phyloP scores from a whole-genome alignment of 2,329 filamentous ascomycete species.

The Venturia pyrina region DNA sequence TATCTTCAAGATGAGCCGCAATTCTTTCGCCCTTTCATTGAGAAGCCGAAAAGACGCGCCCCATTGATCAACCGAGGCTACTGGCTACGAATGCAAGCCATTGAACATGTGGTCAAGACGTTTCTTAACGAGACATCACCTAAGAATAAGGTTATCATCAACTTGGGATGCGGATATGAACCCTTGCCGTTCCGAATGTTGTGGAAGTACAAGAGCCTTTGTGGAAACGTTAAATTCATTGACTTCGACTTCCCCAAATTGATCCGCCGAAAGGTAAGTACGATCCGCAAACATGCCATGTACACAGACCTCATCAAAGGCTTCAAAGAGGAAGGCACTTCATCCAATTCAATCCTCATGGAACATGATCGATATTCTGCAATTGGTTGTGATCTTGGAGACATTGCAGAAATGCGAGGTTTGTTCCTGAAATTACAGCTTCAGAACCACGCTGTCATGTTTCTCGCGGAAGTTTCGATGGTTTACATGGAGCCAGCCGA shows the following conservation, averaged over 20 bases:
- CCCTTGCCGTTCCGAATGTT: slow-evolving; percentile 72
- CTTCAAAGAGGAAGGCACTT: not conserved
- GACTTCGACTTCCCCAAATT: slow-evolving; percentile 81
- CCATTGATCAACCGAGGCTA: slow-evolving; percentile 87
- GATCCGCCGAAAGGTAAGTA: slow-evolving; percentile 61
- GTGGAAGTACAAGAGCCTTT: slow-evolving; percentile 53
- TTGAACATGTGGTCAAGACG: slow-evolving; percentile 28
- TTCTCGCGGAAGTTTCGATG: slow-evolving; percentile 81
- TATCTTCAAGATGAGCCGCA: slow-evolving; percentile 71
- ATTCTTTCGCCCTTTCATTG: slow-evolving; percentile 82
- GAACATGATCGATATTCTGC: slow-evolving; percentile 63
- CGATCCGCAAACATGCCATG: slow-evolving; percentile 54
- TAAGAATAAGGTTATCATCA: slow-evolving; percentile 64
- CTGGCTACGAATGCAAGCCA: slow-evolving; percentile 72
- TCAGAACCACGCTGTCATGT: slow-evolving; percentile 55
- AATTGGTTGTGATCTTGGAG: slow-evolving; percentile 69
- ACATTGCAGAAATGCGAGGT: slow-evolving; percentile 50
- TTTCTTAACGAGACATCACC: slow-evolving; percentile 26
- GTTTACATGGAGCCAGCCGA: slow-evolving; percentile 75
- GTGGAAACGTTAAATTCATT: slow-evolving; percentile 56
- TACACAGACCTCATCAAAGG: slow-evolving; percentile 28
- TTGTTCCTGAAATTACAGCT: slow-evolving; percentile 51
- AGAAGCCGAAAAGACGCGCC: slow-evolving; percentile 70
- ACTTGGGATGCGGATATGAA: slow-evolving; percentile 84
- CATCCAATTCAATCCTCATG: slow-evolving; percentile 17